Base-by-base conservation (phyloP, 2,329 filamentous ascomycete genomes). In the Sporothrix humicola region DNA sequence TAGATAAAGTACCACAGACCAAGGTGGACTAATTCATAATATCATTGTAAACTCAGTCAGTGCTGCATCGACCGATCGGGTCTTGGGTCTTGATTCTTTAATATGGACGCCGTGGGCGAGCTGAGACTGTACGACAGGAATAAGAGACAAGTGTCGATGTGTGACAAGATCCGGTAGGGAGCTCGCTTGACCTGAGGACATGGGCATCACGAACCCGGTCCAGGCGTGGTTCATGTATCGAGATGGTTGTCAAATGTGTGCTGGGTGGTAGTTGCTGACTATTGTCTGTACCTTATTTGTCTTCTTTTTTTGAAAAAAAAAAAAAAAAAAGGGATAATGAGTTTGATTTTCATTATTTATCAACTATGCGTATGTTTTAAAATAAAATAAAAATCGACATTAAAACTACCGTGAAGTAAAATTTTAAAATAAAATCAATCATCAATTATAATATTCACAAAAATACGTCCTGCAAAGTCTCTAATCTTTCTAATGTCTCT, bases 81-180 rank as follows among this genome's bases (percentile, higher is more conserved):
- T 42, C 59, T 65, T 48, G 15, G 13, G 42, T 26, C 46, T 26
- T 66, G 37, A 23, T 46, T 37, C 31, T 37, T 37, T 65, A 46
- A 65, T 23, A 37, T 23, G 59, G 42, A 65, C 59, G n/a, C 37
- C n/a, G 37, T 46, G 37, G 59, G 10, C n/a, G 37, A 42, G 37
- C 42, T 23, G 59, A 65, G 59, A 65, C n/a, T 46, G 59, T 46
- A 23, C 59, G 37, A 65, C 59, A n/a, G 46, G n/a, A 46, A 65
- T 10, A 23, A 65, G 37, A 65, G 59, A 23, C 59, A 46, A 26
- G 44, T 26, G 20, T 26, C 63, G 17, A 31, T 66, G 63, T 66
- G 42, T 20, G 20, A 46, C 59, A 65, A 65, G 37, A 63, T 44
- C 17, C 37, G 37, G 59, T n/a, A 65, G 59, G 42, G 10, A 56